Percentiles rank a stretch among this genome's conserved stretches.
These are phyloP conservation scores for Penicillium sp. DNA, from an alignment of 2,329 filamentous ascomycete species.

Conservation along the genomic window DNA sequence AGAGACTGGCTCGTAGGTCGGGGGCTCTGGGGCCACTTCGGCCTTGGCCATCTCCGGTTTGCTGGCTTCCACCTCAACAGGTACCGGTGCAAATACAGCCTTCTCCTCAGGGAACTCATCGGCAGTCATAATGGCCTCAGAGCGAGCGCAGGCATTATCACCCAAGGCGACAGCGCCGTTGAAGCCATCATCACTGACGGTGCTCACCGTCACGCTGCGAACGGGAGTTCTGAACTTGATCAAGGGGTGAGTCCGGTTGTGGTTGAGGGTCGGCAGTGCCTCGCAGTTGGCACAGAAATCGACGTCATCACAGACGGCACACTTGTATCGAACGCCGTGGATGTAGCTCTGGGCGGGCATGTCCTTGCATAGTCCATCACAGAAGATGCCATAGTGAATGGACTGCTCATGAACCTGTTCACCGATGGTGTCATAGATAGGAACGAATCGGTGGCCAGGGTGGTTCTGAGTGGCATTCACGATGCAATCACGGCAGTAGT, in stretches of 20 bases:
- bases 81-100: conserved; percentile 13
- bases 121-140: conserved; percentile 8
- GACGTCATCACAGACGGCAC: conserved; percentile 86
- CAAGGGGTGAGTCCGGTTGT: conserved; percentile 93
- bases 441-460: conserved; percentile 78
- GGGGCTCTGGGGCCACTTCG: neutral
- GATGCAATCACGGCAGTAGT: conserved; percentile 79
- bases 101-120: conserved; percentile 31
- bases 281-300: conserved; percentile 96
- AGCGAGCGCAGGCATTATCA: conserved; percentile 55
- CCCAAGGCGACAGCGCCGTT: conserved; percentile 65
- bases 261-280: conserved; percentile 72
- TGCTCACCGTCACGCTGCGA: conserved; percentile 79
- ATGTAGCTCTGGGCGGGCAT: conserved; percentile 55
- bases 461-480: conserved; percentile 64
- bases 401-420: conserved; percentile 44
- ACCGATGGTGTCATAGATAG: conserved; percentile 68
- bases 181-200: conserved; percentile 68
- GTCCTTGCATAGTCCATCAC: conserved; percentile 81
- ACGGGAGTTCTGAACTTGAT: conserved; percentile 96
- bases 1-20: neutral
- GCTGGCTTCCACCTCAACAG: conserved; percentile 21
- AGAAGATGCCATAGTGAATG: conserved; percentile 81
- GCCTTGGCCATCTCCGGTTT: conserved; percentile 5
- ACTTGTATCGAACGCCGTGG: conserved; percentile 87